These are phyloP conservation scores for Pythium sukuiense DNA, from an alignment of 352 stramenopile species.

Conservation along the genomic window DNA sequence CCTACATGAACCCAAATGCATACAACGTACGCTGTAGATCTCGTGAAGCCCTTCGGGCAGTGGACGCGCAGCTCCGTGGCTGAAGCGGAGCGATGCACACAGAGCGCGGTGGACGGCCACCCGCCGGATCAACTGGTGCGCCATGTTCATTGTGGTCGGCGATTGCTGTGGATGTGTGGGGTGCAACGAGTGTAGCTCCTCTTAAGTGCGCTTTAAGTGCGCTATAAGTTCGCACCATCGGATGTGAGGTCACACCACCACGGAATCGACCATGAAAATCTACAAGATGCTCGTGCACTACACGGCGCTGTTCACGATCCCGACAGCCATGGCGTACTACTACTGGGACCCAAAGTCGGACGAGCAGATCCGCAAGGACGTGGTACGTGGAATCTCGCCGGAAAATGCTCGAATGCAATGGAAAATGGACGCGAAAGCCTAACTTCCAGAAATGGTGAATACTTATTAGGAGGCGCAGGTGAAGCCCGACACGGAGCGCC, in stretches of 20 bases:
- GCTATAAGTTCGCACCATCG: neutral
- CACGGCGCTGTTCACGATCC: conserved; percentile 64
- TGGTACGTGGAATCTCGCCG: conserved; percentile 45
- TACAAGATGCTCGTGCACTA: conserved; percentile 86
- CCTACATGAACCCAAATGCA: neutral
- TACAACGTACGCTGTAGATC: conserved; percentile 45
- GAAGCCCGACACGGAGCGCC: conserved; percentile 54
- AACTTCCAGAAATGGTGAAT: neutral
- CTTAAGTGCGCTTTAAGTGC: conserved; percentile 19
- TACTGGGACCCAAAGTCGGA: conserved; percentile 75
- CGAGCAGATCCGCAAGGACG: conserved; percentile 71
- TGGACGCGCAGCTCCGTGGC: conserved; percentile 10
- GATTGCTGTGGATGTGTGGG: conserved; percentile 1
- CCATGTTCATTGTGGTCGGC: conserved; percentile 16
- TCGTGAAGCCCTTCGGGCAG: conserved; percentile 58
- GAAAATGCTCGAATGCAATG: neutral
- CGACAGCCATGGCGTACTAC: conserved; percentile 60
- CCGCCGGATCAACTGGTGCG: conserved; percentile 24
- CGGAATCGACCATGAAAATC: conserved; percentile 57
- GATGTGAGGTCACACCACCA: neutral
- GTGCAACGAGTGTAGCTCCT: conserved; percentile 1
- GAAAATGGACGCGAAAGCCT: neutral
- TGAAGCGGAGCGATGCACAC: conserved; percentile 5
- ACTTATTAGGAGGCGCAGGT: conserved; percentile 59
- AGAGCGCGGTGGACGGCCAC: conserved; percentile 12